phyloP scores from a whole-genome alignment of 805 yeast species.

The Millerago galiae region DNA sequence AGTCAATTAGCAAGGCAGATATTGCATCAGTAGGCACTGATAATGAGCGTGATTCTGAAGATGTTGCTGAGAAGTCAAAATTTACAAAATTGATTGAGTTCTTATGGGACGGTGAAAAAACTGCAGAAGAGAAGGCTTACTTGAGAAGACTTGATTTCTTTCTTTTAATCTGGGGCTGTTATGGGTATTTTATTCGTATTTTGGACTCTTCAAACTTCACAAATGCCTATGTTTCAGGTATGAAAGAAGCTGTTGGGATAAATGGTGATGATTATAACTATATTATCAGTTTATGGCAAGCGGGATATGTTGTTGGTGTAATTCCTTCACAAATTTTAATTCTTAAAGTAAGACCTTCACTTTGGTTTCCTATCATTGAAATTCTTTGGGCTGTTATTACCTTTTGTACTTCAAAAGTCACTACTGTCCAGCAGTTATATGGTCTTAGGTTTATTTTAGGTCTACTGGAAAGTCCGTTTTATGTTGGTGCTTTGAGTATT shows the following conservation, averaged over 20 bases:
- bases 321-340: background rate
- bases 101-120: background rate
- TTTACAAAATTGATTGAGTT: background rate
- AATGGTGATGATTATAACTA: conserved; percentile 46
- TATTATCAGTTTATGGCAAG: conserved; percentile 14
- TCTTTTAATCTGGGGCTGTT: conserved; percentile 9
- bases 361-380: conserved; percentile 5
- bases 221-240: conserved; percentile 62
- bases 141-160: conserved; percentile 8
- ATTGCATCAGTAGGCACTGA: background rate
- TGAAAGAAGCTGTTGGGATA: conserved; percentile 50
- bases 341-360: conserved; percentile 3
- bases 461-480: conserved; percentile 1
- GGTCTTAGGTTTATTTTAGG: conserved; percentile 6
- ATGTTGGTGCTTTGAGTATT: background rate
- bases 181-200: conserved; percentile 35
- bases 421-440: conserved; percentile 2
- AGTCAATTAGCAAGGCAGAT: background rate
- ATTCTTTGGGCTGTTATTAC: conserved; percentile 4
- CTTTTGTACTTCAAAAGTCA: conserved; percentile 1
- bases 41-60: background rate
- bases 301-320: background rate
- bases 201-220: conserved; percentile 52
- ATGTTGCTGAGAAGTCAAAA: background rate
- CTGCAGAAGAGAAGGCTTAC: conserved; percentile 5